Evolutionary conservation across 257 asterid genomes (phyloP).

Genomic region (Nicotiana undulata): DNA sequence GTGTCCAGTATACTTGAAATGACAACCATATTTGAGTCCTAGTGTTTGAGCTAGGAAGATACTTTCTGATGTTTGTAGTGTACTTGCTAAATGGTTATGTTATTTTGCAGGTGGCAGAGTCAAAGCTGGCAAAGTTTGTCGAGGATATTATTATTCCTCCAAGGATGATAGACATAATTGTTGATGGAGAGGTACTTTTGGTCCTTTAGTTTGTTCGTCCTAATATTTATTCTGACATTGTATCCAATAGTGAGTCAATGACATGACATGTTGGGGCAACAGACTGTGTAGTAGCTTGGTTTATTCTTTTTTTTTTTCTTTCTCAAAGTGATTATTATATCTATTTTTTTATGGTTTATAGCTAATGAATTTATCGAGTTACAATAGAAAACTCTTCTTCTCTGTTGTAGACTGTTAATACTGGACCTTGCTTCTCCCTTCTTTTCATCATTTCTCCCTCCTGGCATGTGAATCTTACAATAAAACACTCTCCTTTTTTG

Average conservation of each 20-base stretch:
- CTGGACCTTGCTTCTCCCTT: neutral
- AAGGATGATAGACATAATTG: slow-evolving; percentile 88
- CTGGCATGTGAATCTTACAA: neutral
- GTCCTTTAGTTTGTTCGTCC: slow-evolving; percentile 12
- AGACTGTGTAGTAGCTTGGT: neutral
- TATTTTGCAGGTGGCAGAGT: slow-evolving; percentile 76
- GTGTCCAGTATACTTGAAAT: neutral
- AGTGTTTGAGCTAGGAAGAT: neutral
- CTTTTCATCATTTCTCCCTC: neutral
- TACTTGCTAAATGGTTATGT: slow-evolving; percentile 14
- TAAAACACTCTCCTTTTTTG: neutral
- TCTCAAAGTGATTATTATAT: neutral
- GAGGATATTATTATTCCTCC: slow-evolving; percentile 98
- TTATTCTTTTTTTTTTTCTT: neutral
- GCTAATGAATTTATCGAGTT: neutral
- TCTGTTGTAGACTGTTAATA: neutral
- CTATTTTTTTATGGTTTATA: neutral
- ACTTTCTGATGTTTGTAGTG: neutral
- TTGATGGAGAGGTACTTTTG: slow-evolving; percentile 83
- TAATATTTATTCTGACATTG: slow-evolving; percentile 8
- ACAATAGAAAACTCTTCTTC: neutral
- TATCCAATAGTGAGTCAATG: neutral
- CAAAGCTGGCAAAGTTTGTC: slow-evolving; percentile 86
- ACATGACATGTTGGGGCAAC: neutral
- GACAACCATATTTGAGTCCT: neutral